A percentile compares a stretch with the other conserved stretches of the same genome.
phyloP scores from a whole-genome alignment of 345 rosid genomes.

The Hibiscus syriacus region DNA sequence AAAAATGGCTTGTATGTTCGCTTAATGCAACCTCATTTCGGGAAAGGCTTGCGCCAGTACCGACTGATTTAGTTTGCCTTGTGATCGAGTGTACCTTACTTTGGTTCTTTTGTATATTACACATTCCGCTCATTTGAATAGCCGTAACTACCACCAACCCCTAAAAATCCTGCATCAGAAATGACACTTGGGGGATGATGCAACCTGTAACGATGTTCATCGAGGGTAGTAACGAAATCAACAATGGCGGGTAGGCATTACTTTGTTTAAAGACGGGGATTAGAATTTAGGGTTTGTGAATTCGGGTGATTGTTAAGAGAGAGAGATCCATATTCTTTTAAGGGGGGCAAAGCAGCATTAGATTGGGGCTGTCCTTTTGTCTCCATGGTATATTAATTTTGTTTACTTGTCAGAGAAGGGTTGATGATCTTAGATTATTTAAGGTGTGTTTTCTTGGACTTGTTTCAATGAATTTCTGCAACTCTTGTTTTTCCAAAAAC shows the following conservation, averaged over 20 bases:
- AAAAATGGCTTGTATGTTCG: constrained; percentile 89
- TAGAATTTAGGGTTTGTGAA: constrained; percentile 28
- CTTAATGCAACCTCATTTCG: constrained; percentile 95
- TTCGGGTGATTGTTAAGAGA: constrained; percentile 25
- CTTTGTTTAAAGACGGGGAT: constrained; percentile 21
- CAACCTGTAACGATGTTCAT: background rate
- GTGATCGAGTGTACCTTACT: constrained; percentile 13
- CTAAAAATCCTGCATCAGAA: too few species aligned
- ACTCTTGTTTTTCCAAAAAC: background rate
- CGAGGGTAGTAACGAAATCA: constrained; percentile 19
- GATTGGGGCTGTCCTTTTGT: constrained; percentile 14
- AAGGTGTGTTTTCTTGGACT: background rate
- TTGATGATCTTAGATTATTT: background rate
- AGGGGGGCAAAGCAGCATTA: constrained; percentile 38
- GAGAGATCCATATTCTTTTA: constrained; percentile 57
- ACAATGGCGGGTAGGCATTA: background rate
- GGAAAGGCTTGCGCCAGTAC: constrained; percentile 89
- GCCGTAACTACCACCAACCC: constrained; percentile 9
- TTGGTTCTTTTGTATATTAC: constrained; percentile 21
- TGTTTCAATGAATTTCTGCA: background rate
- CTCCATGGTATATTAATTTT: background rate
- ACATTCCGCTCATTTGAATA: constrained; percentile 10
- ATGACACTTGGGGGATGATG: background rate
- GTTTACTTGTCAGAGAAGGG: background rate
- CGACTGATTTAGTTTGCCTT: constrained; percentile 48